Evolutionary conservation across 176 grass and related monocot genomes (phyloP).

Genomic region (Eleusine indica): DNA sequence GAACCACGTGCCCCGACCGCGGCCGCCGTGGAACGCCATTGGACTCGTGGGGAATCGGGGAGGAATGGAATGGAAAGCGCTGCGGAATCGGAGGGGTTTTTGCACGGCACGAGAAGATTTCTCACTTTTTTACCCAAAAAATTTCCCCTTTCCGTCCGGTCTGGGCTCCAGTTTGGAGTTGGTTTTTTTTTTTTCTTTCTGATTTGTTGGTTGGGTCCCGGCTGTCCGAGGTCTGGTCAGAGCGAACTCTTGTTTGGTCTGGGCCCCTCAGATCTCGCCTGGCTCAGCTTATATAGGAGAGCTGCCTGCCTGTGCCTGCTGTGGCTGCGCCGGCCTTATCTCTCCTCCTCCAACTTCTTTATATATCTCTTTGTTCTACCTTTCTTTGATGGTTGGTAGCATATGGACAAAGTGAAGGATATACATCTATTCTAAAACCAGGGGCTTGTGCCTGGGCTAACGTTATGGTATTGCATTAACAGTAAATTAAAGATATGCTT

Average conservation of each 20-base stretch:
- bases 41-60: not conserved
- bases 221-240: slow-evolving; percentile 8
- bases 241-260: not conserved
- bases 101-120: not conserved
- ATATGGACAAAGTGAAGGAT: not conserved
- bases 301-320: not conserved
- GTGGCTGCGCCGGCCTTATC: not conserved
- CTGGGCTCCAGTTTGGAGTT: not conserved
- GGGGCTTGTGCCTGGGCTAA: not conserved
- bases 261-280: not conserved
- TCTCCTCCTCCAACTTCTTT: too few relatives aligned
- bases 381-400: not conserved
- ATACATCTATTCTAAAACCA: not conserved
- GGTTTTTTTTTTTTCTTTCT: not conserved
- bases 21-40: slow-evolving; percentile 23
- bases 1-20: not conserved
- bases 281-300: slow-evolving; percentile 30
- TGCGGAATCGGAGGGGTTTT: slow-evolving; percentile 31
- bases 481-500: not conserved
- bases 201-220: not conserved
- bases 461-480: not conserved
- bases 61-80: slow-evolving; percentile 9
- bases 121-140: not conserved
- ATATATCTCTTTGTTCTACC: not conserved
- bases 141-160: not conserved